Evolutionary conservation across 306 rosid species (phyloP), one percentile per base, ranked within the genome.

Genomic region (Begonia fuchsioides): DNA sequence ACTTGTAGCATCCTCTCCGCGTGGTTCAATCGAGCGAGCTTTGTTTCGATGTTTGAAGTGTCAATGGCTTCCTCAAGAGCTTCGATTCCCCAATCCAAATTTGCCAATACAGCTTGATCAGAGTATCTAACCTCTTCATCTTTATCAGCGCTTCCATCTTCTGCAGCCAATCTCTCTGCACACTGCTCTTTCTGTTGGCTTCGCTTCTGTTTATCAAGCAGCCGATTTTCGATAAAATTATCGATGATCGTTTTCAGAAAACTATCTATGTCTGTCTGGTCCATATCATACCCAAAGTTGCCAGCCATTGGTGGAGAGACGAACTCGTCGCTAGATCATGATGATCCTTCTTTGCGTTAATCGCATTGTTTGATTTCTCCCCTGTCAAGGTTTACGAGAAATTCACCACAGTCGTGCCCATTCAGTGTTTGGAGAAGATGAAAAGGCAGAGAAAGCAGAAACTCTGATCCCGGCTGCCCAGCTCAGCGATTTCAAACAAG

Each of bases 51-150:
- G 35, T 84, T 84, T 10, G 72, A 88, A 11, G 93, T 88, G 40
- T 67, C 54, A n/a, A 88, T 75, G 39, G 97, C 90, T 75, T 88
- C 97, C 69, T 84, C 93, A 43, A 88, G 83, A 13, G 95, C 93
- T 59, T 88, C 97, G 49, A 88, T 84, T 11, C 90, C 97, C 97
- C 97, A 81, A 56, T 84, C 97, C 51, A 88, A 75, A 63, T 88
- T 84, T 17, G 95, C 95, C 39, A 88, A 47, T 9, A 88, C 93
- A 26, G 95, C 95, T 60, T 88, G 97, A 70, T 88, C 93, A 13
- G 97, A 74, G 66, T 88, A 88, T 17, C 74, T 68, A 26, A 88
- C 82, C 59, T 81, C 90, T 6, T 56, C 55, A 44, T 66, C 93
- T 52, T 72, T 79, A 49, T 68, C 79, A 50, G 50, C 38, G 38